phyloP scores from a whole-genome alignment of 1,284 basidiomycete genomes.

The Somion occarium region DNA sequence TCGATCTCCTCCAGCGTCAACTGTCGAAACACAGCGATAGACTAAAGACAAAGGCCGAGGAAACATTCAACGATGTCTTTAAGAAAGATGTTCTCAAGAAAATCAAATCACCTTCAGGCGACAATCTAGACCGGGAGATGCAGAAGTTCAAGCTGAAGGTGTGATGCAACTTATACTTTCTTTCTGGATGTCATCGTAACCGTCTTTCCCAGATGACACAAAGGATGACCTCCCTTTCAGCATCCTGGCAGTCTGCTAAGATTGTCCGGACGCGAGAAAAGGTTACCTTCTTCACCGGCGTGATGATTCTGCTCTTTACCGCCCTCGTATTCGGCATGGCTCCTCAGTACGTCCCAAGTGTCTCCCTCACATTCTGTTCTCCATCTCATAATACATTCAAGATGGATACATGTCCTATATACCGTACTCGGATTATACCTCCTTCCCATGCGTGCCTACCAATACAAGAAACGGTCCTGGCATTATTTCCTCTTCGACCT shows the following conservation, averaged over 20 bases:
- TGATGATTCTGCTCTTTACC: constrained; percentile 81
- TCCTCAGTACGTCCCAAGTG: constrained; percentile 60
- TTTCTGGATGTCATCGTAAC: neutral
- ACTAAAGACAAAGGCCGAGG: constrained; percentile 75
- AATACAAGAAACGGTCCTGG: constrained; percentile 84
- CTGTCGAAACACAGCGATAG: constrained; percentile 83
- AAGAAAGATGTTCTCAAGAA: constrained; percentile 39
- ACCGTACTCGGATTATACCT: constrained; percentile 74
- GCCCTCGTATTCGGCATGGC: constrained; percentile 80
- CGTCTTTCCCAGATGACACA: constrained; percentile 54
- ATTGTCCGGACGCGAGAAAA: constrained; percentile 90
- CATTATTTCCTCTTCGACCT: constrained; percentile 95
- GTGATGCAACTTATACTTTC: constrained; percentile 12
- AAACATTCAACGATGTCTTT: constrained; percentile 39
- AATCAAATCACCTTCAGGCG: constrained; percentile 63
- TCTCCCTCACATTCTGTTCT: constrained; percentile 22
- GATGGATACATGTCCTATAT: constrained; percentile 78
- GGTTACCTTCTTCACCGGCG: constrained; percentile 87
- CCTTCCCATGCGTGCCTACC: constrained; percentile 75
- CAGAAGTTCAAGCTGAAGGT: constrained; percentile 74
- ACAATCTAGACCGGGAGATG: constrained; percentile 83
- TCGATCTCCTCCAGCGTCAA: constrained; percentile 85
- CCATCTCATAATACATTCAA: constrained; percentile 21
- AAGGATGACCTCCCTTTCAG: constrained; percentile 66
- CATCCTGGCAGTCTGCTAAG: constrained; percentile 87